Base-by-base conservation (phyloP, 2,329 filamentous ascomycete species). In the Arthrobotrys entomopaga region DNA sequence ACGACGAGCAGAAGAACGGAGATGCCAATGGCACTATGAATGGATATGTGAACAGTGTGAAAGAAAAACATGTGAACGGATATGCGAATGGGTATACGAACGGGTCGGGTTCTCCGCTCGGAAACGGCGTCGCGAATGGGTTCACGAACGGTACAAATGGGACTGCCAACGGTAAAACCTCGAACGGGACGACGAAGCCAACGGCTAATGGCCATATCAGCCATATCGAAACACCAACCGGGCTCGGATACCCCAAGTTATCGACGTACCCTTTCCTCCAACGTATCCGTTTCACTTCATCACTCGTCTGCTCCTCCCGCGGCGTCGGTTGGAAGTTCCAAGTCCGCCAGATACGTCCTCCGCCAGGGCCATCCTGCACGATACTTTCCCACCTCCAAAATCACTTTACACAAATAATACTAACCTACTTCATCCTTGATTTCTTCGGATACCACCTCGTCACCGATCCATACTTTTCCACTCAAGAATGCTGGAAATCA, bases 271-370 rank as follows among this genome's bases (percentile, higher is more conserved):
- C 69, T 15, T 49, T 73, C 10, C 24, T 22, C 5, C 61, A 66
- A n/a, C 69, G 69, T 38, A 65, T 65, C 19, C 69, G 69, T 1
- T 73, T 73, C 40, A 66, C 69, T 1, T 43, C 34, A 20, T 73
- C 69, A 2, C 46, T 73, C 13, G 19, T 73, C 26, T 54, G 40
- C 20, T 52, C 69, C 22, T 73, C 69, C 10, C 56, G 69, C 19
- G 69, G 69, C 7, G 69, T 73, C 3, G 69, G 69, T n/a, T 73
- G 57, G 24, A 73, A 73, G n/a, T 73, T 73, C 22, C 69, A 73
- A 26, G 40, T 73, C 29, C 61, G 69, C 20, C 69, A 65, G 50
- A 59, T 73, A 10, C 57, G 16, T 5, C 56, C 61, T 4, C 48
- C 69, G 19, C 69, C 69, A 19, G 16, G 50, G 3, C 34, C 42